Evolutionary conservation across 176 grass and related monocot species (phyloP).

Genomic region (Musa acuminata): DNA sequence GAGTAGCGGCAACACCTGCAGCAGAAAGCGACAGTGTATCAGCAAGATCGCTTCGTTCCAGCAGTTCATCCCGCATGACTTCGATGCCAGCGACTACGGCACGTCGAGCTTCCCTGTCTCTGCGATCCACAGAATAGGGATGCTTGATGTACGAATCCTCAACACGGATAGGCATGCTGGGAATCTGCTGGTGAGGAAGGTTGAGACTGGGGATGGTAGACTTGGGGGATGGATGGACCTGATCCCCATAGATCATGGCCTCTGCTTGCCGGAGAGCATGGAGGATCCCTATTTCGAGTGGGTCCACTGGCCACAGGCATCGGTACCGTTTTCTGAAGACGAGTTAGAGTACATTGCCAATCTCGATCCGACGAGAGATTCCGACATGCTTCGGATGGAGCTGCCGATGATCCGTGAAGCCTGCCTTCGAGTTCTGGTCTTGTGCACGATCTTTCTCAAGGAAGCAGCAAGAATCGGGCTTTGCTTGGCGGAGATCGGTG

Average conservation of each 20-base stretch:
- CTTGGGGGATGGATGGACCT: conserved; percentile 68
- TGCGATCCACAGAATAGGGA: conserved; percentile 80
- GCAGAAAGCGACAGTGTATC: conserved; percentile 1
- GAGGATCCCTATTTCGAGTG: conserved; percentile 98
- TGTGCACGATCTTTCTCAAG: conserved; percentile 84
- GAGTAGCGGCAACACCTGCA: neutral
- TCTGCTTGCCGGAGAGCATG: conserved; percentile 76
- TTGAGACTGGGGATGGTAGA: conserved; percentile 38
- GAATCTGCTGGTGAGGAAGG: conserved; percentile 72
- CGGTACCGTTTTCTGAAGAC: conserved; percentile 73
- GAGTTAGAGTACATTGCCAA: conserved; percentile 78
- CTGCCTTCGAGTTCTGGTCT: conserved; percentile 64
- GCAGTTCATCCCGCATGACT: conserved; percentile 86
- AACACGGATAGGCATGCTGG: conserved; percentile 91
- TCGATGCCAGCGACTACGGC: conserved; percentile 91
- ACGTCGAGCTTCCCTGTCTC: conserved; percentile 86
- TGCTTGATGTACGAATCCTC: conserved; percentile 92
- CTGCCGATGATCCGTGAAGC: conserved; percentile 79
- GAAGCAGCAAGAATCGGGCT: conserved; percentile 63
- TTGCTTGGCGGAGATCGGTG: conserved; percentile 73
- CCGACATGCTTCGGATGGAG: conserved; percentile 53
- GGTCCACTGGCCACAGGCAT: conserved; percentile 93
- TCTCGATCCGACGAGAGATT: conserved; percentile 55
- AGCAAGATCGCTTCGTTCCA: conserved; percentile 94
- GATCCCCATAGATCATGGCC: conserved; percentile 88